Conservation (phyloP, 352 stramenopile genomes). For the Pythium angustatum region DNA sequence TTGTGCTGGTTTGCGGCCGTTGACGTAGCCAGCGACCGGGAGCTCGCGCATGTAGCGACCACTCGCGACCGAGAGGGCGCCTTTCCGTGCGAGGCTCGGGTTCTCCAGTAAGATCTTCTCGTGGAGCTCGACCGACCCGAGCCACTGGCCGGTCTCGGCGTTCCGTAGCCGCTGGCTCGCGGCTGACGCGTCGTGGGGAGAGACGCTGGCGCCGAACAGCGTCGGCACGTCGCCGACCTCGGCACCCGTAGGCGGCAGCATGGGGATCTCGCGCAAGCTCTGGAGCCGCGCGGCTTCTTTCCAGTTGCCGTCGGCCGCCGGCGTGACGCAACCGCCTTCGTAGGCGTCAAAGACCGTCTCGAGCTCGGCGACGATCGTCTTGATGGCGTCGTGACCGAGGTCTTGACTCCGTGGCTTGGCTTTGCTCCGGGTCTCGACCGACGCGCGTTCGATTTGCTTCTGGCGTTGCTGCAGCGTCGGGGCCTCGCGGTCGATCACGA, state of each 20-base stretch:
- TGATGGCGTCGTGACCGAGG: slow-evolving; percentile 54
- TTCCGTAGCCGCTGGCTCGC: slow-evolving; percentile 53
- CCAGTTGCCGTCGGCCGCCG: slow-evolving; percentile 65
- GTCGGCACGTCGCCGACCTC: slow-evolving; percentile 57
- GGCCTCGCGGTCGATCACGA: slow-evolving; percentile 55
- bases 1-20: slow-evolving; percentile 28
- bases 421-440: slow-evolving; percentile 72
- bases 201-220: slow-evolving; percentile 48
- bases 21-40: slow-evolving; percentile 40
- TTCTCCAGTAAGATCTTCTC: slow-evolving; percentile 55
- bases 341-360: slow-evolving; percentile 80
- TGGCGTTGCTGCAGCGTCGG: slow-evolving; percentile 70
- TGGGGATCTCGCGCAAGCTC: slow-evolving; percentile 65
- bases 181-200: slow-evolving; percentile 42
- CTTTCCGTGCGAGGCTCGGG: slow-evolving; percentile 56
- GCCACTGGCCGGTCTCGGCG: slow-evolving; percentile 53
- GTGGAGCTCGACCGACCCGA: slow-evolving; percentile 67
- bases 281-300: slow-evolving; percentile 45
- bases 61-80: slow-evolving; percentile 64
- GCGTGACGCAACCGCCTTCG: slow-evolving; percentile 61
- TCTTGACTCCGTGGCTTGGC: slow-evolving; percentile 74
- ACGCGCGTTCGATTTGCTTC: slow-evolving; percentile 66
- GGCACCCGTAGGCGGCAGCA: slow-evolving; percentile 55
- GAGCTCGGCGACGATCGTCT: slow-evolving; percentile 57
- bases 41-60: slow-evolving; percentile 76